Evolutionary conservation across 1,284 basidiomycete genomes (phyloP), one percentile per base, ranked within the genome.

Genomic region (Malassezia arunalokei): DNA sequence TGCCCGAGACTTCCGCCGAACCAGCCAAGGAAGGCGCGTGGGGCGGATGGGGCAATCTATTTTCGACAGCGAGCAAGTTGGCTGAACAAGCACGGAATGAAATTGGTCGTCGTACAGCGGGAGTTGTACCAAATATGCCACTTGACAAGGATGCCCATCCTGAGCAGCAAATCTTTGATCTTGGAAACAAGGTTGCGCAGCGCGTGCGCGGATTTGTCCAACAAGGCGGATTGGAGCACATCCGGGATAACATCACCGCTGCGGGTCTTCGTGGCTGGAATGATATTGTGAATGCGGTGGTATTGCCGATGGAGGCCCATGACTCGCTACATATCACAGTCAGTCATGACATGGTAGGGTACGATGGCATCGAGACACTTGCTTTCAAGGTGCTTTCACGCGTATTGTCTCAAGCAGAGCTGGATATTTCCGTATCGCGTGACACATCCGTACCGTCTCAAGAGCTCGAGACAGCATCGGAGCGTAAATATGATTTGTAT

Each of bases 241-340:
- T 64, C 45, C 57, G 68, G 24, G 58, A 63, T 8, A 65, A 73
- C 15, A 52, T 70, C 31, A 57, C 61, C 8, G 62, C 59, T 29
- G 63, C 58, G 0, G 67, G 66, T 38, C 58, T 58, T 42, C 58
- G 63, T 11, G 67, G 68, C 11, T 70, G 66, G 66, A 64, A 59
- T 32, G 90, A 92, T 53, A 82, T 98, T 50, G 76, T 98, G 57
- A 94, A 96, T 71, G 91, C 85, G 14, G 92, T 99, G 46, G 94
- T 92, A 0, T 94, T 94, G 27, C 94, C 94, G 4, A 96, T 98
- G 63, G 86, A 90, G 11, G 89, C 90, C 64, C 92, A 98, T 73
- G 94, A 99, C 76, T 88, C 96, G 17, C 87, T 98, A 55, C 83
- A 94, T 72, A 84, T 99, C 6, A 90, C 87, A 82, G 78, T 98